These are phyloP conservation scores for Chimonanthus salicifolius DNA, from an alignment of 164 flowering plant genomes.

Conservation along the genomic window DNA sequence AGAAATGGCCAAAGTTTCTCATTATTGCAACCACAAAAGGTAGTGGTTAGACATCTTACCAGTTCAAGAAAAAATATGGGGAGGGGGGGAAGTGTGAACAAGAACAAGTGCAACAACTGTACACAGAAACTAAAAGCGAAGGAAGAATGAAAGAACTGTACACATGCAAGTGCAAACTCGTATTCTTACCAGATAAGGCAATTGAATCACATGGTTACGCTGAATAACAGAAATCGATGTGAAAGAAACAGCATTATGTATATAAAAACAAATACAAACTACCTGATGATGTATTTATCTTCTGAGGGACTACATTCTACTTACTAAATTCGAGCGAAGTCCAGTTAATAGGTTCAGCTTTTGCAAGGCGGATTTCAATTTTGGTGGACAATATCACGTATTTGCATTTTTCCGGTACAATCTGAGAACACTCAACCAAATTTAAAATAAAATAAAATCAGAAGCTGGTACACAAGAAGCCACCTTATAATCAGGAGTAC, in stretches of 20 bases:
- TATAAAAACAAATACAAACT: background rate
- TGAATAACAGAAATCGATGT: background rate
- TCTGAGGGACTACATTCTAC: conserved; percentile 35
- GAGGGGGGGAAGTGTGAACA: too few species aligned
- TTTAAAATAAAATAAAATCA: conserved; percentile 1
- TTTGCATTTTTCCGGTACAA: conserved; percentile 65
- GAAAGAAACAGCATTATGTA: background rate
- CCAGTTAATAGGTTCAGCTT: conserved; percentile 80
- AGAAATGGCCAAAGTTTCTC: too few species aligned
- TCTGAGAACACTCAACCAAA: conserved; percentile 35
- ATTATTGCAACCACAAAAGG: too few species aligned
- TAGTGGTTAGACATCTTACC: too few species aligned
- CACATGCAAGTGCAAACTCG: too few species aligned
- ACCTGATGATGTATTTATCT: conserved; percentile 44
- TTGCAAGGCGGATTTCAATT: conserved; percentile 83
- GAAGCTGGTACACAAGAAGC: too few species aligned
- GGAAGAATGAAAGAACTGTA: too few species aligned
- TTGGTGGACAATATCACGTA: conserved; percentile 72
- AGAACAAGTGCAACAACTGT: too few species aligned
- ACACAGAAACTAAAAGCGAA: too few species aligned
- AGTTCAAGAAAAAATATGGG: too few species aligned
- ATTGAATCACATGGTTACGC: background rate
- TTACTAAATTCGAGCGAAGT: conserved; percentile 64
- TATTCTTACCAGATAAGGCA: too few species aligned
- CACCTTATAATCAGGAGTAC: too few species aligned